Conservation (phyloP, 1,284 basidiomycete species). For the Leucoagaricus sp. region DNA sequence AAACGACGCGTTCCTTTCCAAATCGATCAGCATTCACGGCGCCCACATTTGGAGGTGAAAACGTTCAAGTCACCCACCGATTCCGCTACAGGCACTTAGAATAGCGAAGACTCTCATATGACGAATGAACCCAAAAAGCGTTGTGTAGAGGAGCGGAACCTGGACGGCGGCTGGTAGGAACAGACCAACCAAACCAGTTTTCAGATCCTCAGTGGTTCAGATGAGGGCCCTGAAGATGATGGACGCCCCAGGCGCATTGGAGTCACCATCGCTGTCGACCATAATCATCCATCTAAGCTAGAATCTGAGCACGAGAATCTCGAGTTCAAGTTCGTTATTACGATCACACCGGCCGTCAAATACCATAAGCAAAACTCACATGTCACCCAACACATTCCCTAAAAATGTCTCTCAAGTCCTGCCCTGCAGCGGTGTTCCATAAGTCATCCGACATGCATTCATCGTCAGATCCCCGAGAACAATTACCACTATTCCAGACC, state of each 20-base stretch:
- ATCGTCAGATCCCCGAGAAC: too few relatives aligned
- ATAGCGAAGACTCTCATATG: not conserved
- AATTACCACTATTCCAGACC: too few relatives aligned
- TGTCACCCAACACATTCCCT: not conserved
- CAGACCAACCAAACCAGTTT: not conserved
- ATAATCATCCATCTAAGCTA: not conserved
- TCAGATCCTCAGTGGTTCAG: not conserved
- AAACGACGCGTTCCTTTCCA: conserved; percentile 3
- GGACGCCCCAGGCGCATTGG: not conserved
- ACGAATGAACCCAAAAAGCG: not conserved
- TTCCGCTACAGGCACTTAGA: not conserved
- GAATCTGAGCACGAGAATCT: not conserved
- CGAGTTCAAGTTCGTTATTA: not conserved
- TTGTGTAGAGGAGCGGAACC: not conserved
- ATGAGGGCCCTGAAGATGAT: too few relatives aligned
- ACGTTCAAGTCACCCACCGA: too few relatives aligned
- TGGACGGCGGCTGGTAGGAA: not conserved
- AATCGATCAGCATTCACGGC: not conserved
- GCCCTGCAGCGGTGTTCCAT: too few relatives aligned
- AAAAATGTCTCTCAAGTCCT: too few relatives aligned
- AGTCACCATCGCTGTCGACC: not conserved
- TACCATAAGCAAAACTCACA: not conserved
- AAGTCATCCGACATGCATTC: too few relatives aligned
- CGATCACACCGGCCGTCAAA: not conserved
- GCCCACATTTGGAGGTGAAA: not conserved